phyloP scores from a whole-genome alignment of 1,139 yeast genomes.

The Arxiozyma heterogenica region DNA sequence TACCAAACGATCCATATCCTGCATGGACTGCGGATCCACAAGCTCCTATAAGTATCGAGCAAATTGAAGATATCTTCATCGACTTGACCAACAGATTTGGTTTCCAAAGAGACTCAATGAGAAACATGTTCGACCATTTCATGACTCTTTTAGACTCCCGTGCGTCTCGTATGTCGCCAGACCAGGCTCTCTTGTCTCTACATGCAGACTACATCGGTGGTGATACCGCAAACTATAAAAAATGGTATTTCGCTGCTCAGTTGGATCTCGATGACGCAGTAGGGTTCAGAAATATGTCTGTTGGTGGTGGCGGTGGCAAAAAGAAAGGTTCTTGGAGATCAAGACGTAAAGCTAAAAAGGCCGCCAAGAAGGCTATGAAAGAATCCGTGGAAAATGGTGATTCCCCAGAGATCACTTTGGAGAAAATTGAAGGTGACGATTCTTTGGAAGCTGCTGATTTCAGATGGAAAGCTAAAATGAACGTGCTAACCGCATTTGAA shows the following conservation, averaged over 20 bases:
- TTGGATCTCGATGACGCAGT: slow-evolving; percentile 75
- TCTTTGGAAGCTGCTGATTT: slow-evolving; percentile 71
- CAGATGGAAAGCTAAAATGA: slow-evolving; percentile 79
- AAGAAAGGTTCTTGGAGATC: slow-evolving; percentile 33
- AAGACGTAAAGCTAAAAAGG: slow-evolving; percentile 47
- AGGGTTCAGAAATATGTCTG: slow-evolving; percentile 69
- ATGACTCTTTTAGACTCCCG: slow-evolving; percentile 92
- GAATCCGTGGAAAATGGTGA: slow-evolving; percentile 31
- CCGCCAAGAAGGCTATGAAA: slow-evolving; percentile 42
- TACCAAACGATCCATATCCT: slow-evolving; percentile 69
- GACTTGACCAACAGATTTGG: slow-evolving; percentile 89
- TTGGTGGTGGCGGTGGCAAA: slow-evolving; percentile 45
- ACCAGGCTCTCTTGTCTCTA: slow-evolving; percentile 81
- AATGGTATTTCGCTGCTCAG: slow-evolving; percentile 95
- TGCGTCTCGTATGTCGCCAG: slow-evolving; percentile 94
- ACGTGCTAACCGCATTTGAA: slow-evolving; percentile 57
- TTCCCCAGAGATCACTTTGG: slow-evolving; percentile 38
- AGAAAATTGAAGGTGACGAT: slow-evolving; percentile 82
- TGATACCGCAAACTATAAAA: slow-evolving; percentile 78
- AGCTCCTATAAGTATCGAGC: slow-evolving; percentile 76
- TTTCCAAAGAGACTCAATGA: slow-evolving; percentile 94
- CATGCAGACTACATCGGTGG: slow-evolving; percentile 99
- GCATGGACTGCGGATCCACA: slow-evolving; percentile 94
- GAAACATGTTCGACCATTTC: slow-evolving; percentile 93
- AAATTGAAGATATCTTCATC: slow-evolving; percentile 83